phyloP scores from a whole-genome alignment of 2,329 filamentous ascomycete species.

The Dichotomopilus funicola region DNA sequence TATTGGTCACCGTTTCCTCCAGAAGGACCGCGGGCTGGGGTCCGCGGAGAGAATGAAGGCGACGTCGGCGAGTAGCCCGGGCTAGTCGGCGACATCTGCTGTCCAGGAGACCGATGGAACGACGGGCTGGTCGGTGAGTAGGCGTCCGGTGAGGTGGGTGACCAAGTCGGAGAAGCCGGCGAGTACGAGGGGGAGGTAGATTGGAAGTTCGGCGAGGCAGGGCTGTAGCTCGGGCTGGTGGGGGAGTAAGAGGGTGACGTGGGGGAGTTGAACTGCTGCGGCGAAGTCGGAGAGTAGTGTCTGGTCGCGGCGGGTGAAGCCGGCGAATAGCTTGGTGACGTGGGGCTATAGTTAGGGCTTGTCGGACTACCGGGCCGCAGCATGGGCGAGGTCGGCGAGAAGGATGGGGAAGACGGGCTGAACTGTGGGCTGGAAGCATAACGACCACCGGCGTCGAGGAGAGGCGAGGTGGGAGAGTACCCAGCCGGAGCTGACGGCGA shows the following conservation, averaged over 20 bases:
- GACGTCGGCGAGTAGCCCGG: slow-evolving; percentile 66
- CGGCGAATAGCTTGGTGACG: slow-evolving; percentile 59
- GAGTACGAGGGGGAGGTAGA: slow-evolving; percentile 56
- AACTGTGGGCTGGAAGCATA: slow-evolving; percentile 57
- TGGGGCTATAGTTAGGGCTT: slow-evolving; percentile 58
- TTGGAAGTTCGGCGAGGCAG: slow-evolving; percentile 55
- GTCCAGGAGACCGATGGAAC: slow-evolving; percentile 49
- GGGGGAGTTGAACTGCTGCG: slow-evolving; percentile 64
- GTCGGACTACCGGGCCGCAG: slow-evolving; percentile 49
- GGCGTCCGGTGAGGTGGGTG: slow-evolving; percentile 61
- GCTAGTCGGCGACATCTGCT: slow-evolving; percentile 57
- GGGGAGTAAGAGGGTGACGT: slow-evolving; percentile 69
- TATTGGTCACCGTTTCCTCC: slow-evolving; percentile 35
- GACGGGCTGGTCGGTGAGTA: slow-evolving; percentile 59
- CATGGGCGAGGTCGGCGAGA: slow-evolving; percentile 56
- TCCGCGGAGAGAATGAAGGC: slow-evolving; percentile 40
- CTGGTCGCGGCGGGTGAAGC: slow-evolving; percentile 51
- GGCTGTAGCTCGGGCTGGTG: slow-evolving; percentile 64
- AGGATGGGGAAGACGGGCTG: slow-evolving; percentile 56
- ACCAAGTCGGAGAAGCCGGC: slow-evolving; percentile 70
- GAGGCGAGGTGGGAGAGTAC: slow-evolving; percentile 72
- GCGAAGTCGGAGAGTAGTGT: slow-evolving; percentile 65
- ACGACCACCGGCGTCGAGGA: slow-evolving; percentile 48
- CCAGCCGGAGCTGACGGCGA: slow-evolving; percentile 71
- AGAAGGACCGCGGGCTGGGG: slow-evolving; percentile 34